A percentile compares a stretch with the other conserved stretches of the same genome.
phyloP scores from a whole-genome alignment of 345 rosid species.

The Salix dunnii region DNA sequence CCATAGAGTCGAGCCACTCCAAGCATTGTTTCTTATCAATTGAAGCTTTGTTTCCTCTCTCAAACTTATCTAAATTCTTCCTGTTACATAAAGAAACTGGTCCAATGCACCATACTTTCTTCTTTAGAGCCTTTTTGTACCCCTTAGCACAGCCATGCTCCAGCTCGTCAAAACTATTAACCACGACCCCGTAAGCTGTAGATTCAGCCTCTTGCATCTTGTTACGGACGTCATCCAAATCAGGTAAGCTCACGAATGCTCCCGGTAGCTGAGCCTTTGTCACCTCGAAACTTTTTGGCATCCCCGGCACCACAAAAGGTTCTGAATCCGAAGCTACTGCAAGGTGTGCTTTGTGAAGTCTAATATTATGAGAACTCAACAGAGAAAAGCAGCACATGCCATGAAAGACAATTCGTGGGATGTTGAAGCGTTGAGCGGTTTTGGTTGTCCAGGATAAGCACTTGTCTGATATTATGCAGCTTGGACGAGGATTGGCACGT shows the following conservation, averaged over 20 bases:
- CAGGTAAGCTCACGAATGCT: slow-evolving; percentile 37
- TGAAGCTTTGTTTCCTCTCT: slow-evolving; percentile 64
- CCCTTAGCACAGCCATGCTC: slow-evolving; percentile 47
- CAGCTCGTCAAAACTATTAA: slow-evolving; percentile 58
- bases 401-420: slow-evolving; percentile 73
- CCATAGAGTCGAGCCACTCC: slow-evolving; percentile 52
- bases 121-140: slow-evolving; percentile 41
- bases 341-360: slow-evolving; percentile 36
- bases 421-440: slow-evolving; percentile 45
- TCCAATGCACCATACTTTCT: slow-evolving; percentile 74
- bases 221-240: slow-evolving; percentile 50
- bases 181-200: slow-evolving; percentile 55
- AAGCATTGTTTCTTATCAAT: slow-evolving; percentile 41
- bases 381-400: slow-evolving; percentile 73
- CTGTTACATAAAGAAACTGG: slow-evolving; percentile 67
- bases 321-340: slow-evolving; percentile 44
- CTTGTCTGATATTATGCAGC: slow-evolving; percentile 76
- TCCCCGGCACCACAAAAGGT: slow-evolving; percentile 53
- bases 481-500: slow-evolving; percentile 38
- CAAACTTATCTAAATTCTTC: slow-evolving; percentile 36
- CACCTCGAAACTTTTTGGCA: slow-evolving; percentile 43
- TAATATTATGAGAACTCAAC: slow-evolving; percentile 49
- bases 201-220: slow-evolving; percentile 67
- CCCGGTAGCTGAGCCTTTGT: slow-evolving; percentile 64
- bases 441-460: slow-evolving; percentile 60